Evolutionary conservation across 169 alveolate species (phyloP), one percentile per base, ranked within the genome.

Genomic region (Eimeria falciformis): DNA sequence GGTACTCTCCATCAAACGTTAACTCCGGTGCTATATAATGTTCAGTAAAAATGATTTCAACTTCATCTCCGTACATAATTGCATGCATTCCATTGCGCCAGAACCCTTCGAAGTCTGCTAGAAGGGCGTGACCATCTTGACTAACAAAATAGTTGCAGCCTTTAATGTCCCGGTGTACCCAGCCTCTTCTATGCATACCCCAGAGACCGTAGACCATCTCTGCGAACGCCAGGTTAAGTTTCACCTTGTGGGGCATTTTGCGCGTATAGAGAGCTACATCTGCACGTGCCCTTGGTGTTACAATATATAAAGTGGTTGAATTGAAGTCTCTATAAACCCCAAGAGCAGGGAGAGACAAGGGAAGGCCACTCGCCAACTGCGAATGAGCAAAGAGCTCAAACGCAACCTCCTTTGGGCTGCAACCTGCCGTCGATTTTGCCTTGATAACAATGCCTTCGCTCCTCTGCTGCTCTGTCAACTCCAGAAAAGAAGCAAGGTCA

Each of bases 101-200:
- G 12, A 89, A 73, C 56, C 93, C 93, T 25, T 89, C 93, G 46
- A 89, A 89, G 58, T 89, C 93, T 0, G 93, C 93, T 37, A 89
- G 83, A 33, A 89, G 47, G 25, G 78, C 90, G 46, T 89, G 93
- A 14, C 90, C 90, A 25, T 89, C 93, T 21, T 73, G 85, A 5
- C 83, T 68, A n/a, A 89, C 93, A 81, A 89, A 89, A 58, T 40
- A 89, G 71, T 89, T 89, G 56, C 78, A 65, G 1, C 89, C 90
- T 56, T 89, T 89, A 37, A 89, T 89, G 73, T 89, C 93, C 2
- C 93, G 79, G 46, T 89, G 93, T 40, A 89, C 66, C 56, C 84
- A 89, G 62, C 93, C 93, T 29, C 43, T 21, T 23, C 17, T n/a
- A 21, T 89, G 93, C 79, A 89, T 50, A 17, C 84, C 82, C 82